Percentiles rank a stretch among this genome's conserved stretches.
Conservation (phyloP, 768 basidiomycete species). For the Boletus eberwhitei region DNA sequence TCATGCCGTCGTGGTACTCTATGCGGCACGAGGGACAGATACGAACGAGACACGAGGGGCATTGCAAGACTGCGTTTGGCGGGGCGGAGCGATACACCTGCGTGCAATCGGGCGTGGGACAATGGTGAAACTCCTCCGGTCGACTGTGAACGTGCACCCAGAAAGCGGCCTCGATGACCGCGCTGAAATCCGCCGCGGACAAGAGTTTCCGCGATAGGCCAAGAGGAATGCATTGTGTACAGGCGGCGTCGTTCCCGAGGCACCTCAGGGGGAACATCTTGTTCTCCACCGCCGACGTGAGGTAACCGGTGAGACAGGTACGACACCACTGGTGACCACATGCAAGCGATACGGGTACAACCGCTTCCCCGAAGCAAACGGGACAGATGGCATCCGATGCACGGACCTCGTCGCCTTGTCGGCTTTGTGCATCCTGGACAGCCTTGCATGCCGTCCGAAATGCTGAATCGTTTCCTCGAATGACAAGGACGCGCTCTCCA, state of each 20-base stretch:
- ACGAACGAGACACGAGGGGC: conserved; percentile 66
- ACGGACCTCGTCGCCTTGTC: conserved; percentile 27
- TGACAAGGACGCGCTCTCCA: conserved; percentile 39
- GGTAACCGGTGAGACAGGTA: conserved; percentile 55
- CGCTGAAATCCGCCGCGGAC: conserved; percentile 48
- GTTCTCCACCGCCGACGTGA: conserved; percentile 53
- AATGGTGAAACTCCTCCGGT: conserved; percentile 64
- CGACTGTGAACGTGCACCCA: conserved; percentile 56
- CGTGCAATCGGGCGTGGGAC: conserved; percentile 76
- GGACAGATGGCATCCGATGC: conserved; percentile 47
- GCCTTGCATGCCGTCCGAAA: conserved; percentile 36
- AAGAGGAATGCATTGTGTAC: conserved; percentile 55
- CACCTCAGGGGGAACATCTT: conserved; percentile 70
- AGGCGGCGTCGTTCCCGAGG: conserved; percentile 61
- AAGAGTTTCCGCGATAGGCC: conserved; percentile 48
- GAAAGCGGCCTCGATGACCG: conserved; percentile 57
- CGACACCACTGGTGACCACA: conserved; percentile 74
- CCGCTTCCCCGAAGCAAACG: conserved; percentile 61
- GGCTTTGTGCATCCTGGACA: conserved; percentile 38
- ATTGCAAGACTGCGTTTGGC: conserved; percentile 53
- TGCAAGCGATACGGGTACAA: conserved; percentile 47
- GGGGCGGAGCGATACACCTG: conserved; percentile 65
- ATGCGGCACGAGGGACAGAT: conserved; percentile 64
- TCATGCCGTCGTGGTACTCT: conserved; percentile 61
- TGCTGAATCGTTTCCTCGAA: conserved; percentile 52